Conservation (phyloP, 805 yeast genomes). For the Diddensiella santjacobensis region DNA sequence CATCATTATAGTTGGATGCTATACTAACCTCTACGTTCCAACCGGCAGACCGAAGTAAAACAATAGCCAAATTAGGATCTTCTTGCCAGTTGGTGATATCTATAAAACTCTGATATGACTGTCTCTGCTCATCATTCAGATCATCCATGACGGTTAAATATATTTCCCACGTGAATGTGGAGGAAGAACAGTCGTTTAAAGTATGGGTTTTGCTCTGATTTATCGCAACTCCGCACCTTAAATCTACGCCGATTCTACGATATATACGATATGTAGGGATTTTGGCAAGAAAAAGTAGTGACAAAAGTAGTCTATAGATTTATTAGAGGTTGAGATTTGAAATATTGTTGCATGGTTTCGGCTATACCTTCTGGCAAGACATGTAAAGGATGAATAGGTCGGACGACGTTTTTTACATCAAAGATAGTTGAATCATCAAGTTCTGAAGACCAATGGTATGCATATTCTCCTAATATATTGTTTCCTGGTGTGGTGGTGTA, state of each 20-base stretch:
- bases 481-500: slow-evolving; percentile 19
- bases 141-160: slow-evolving; percentile 1
- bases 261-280: no score
- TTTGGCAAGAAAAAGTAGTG: no score
- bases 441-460: slow-evolving; percentile 32
- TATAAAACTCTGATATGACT: slow-evolving; percentile 21
- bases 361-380: slow-evolving; percentile 51
- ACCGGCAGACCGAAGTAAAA: slow-evolving; percentile 30
- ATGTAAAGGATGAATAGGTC: slow-evolving; percentile 51
- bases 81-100: slow-evolving; percentile 34
- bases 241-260: no score
- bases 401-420: slow-evolving; percentile 21
- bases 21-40: slow-evolving; percentile 40
- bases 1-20: no score
- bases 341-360: slow-evolving; percentile 29
- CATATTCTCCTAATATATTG: slow-evolving; percentile 25
- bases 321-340: neutral
- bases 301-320: neutral
- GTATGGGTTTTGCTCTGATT: no score
- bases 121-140: neutral
- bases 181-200: no score
- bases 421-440: neutral
- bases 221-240: no score
- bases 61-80: slow-evolving; percentile 29
- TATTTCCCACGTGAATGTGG: no score